Evolutionary conservation across 2,329 filamentous ascomycete species (phyloP), one percentile per base, ranked within the genome.

Genomic region (Nigrospora oryzae): DNA sequence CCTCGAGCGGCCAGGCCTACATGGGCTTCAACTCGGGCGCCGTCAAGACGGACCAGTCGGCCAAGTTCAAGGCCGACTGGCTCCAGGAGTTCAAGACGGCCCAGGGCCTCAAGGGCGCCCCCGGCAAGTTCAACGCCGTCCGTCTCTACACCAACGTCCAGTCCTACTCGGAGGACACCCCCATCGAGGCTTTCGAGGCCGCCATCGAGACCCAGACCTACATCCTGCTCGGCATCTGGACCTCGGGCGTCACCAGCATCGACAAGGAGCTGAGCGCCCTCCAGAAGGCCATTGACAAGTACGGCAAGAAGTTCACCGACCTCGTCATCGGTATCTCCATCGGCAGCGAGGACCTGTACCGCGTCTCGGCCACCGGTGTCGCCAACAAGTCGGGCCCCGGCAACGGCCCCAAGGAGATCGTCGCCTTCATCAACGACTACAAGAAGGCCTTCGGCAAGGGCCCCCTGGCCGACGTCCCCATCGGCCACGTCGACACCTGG

Each of bases 121-220:
- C 76, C 11, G 74, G 75, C 47, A 65, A 64, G 52, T 81, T 81
- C 68, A 76, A 71, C 55, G 67, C 74, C 46, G 73, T 80, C 52
- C 77, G 81, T 43, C 69, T 84, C 31, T 84, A 86, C 71, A 86
- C 83, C 60, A 81, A 78, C 69, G 78, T 83, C 59, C 75, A 79
- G 63, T 74, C 73, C 57, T 69, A 78, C 64, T 70, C 83, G 58
- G 75, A 86, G 69, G 75, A 78, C 54, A 84, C 91, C 64, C 89
- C 89, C 43, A 71, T 95, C 59, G 71, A 88, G 70, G 89, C 89
- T 36, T 79, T 91, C 67, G 86, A 88, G 67, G 82, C 82, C 33
- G 81, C 82, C 55, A 69, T 83, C 38, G 66, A 71, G 47, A 80
- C 78, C 49, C 69, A 79, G 37, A 80, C 77, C 15, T 65, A 74